These are phyloP conservation scores for Stentor coeruleus DNA, from an alignment of 73 alveolate genomes.

Conservation along the genomic window DNA sequence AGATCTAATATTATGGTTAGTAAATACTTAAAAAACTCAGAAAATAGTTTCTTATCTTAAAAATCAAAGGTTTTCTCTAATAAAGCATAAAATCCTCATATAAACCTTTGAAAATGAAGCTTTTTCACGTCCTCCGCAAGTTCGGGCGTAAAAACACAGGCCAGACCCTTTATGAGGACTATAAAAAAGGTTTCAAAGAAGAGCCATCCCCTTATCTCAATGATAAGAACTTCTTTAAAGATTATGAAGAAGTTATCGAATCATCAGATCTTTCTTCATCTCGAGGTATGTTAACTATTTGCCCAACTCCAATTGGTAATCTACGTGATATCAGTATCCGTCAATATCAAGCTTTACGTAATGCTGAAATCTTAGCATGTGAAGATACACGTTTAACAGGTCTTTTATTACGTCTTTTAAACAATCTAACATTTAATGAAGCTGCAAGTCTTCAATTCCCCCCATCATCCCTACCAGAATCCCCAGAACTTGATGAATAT, in stretches of 20 bases:
- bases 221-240: not conserved
- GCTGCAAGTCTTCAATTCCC: conserved; percentile 47
- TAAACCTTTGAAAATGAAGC: no score
- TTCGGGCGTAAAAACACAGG: no score
- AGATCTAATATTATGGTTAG: no score
- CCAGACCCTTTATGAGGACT: not conserved
- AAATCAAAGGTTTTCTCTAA: no score
- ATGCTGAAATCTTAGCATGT: conserved; percentile 81
- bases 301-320: conserved; percentile 92
- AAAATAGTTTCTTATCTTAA: no score
- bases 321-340: conserved; percentile 64
- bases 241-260: conserved; percentile 34
- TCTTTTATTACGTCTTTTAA: conserved; percentile 52
- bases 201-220: not conserved
- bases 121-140: no score
- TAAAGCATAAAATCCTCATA: no score
- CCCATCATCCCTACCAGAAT: conserved; percentile 38
- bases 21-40: no score
- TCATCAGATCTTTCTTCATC: conserved; percentile 18
- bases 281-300: conserved; percentile 42
- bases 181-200: not conserved
- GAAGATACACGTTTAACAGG: conserved; percentile 88
- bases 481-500: conserved; percentile 39
- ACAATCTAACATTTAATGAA: conserved; percentile 49
- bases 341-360: conserved; percentile 60